Evolutionary conservation across 805 yeast species (phyloP).

Genomic region (Candida dendrica): DNA sequence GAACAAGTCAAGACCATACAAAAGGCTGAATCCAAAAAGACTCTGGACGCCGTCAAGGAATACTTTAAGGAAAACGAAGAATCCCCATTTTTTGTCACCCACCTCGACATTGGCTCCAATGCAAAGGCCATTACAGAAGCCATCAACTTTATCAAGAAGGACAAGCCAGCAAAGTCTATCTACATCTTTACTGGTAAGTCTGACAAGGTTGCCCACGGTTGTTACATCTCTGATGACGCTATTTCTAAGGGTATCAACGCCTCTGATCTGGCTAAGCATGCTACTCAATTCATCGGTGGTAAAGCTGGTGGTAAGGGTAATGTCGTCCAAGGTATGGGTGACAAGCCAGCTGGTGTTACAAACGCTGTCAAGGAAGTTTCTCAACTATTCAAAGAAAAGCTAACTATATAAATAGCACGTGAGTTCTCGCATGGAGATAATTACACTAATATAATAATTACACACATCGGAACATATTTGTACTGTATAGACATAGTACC

Average conservation of each 20-base stretch:
- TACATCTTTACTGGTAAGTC: constrained; percentile 71
- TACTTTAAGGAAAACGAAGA: constrained; percentile 52
- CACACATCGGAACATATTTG: too few relatives aligned
- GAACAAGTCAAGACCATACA: constrained; percentile 85
- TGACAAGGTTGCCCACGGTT: constrained; percentile 90
- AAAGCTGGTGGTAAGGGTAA: constrained; percentile 98
- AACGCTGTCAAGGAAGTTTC: constrained; percentile 70
- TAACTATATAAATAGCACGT: constrained; percentile 19
- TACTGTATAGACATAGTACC: too few relatives aligned
- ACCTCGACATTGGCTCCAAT: constrained; percentile 66
- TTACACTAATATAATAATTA: too few relatives aligned
- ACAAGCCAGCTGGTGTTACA: constrained; percentile 59
- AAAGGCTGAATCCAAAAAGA: constrained; percentile 79
- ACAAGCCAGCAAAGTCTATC: constrained; percentile 64
- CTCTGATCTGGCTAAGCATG: constrained; percentile 65
- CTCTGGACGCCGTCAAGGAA: constrained; percentile 66
- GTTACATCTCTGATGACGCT: constrained; percentile 72
- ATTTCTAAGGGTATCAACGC: constrained; percentile 67
- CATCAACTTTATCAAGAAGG: constrained; percentile 72
- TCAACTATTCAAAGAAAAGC: constrained; percentile 52
- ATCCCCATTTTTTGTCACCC: constrained; percentile 56
- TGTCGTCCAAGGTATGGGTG: constrained; percentile 95
- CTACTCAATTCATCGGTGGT: constrained; percentile 78
- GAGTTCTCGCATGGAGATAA: neutral
- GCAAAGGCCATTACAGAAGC: constrained; percentile 95